Conservation (phyloP, 345 rosid species). For the Physaria fendleri region DNA sequence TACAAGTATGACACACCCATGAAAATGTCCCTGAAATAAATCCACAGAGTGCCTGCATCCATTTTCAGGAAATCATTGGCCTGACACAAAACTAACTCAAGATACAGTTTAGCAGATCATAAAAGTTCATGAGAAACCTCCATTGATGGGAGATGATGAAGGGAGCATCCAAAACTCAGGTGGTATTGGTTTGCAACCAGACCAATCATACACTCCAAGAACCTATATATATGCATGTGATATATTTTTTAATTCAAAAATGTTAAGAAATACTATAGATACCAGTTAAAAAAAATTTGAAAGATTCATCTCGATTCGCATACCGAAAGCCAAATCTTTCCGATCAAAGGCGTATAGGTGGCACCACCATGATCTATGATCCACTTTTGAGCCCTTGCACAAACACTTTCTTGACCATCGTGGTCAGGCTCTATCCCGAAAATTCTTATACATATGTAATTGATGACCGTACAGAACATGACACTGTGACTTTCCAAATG, state of each 20-base stretch:
- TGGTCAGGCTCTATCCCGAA: conserved; percentile 56
- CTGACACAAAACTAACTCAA: too few relatives aligned
- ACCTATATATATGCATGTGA: neutral
- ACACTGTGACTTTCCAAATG: conserved; percentile 73
- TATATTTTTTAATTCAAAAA: too few relatives aligned
- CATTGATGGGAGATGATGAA: conserved; percentile 6
- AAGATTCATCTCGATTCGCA: too few relatives aligned
- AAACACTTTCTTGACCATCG: conserved; percentile 28
- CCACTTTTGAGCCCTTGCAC: conserved; percentile 10
- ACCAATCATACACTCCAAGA: conserved; percentile 24
- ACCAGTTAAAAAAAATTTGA: too few relatives aligned
- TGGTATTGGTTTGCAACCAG: conserved; percentile 17
- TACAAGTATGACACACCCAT: conserved; percentile 36
- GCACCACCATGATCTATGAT: conserved; percentile 66
- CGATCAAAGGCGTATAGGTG: conserved; percentile 50
- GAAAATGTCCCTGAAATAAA: conserved; percentile 29
- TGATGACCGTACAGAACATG: conserved; percentile 64
- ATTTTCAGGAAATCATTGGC: too few relatives aligned
- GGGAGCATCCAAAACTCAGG: conserved; percentile 27
- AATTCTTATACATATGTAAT: conserved; percentile 53
- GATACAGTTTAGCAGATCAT: too few relatives aligned
- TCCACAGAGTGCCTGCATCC: conserved; percentile 30
- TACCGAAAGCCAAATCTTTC: conserved; percentile 44
- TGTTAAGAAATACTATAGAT: too few relatives aligned
- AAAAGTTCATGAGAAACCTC: too few relatives aligned